Percentiles rank a stretch among this genome's conserved stretches.
These are phyloP conservation scores for Trichomonascaceae sp. DNA, from an alignment of 1,139 yeast species.

Conservation along the genomic window DNA sequence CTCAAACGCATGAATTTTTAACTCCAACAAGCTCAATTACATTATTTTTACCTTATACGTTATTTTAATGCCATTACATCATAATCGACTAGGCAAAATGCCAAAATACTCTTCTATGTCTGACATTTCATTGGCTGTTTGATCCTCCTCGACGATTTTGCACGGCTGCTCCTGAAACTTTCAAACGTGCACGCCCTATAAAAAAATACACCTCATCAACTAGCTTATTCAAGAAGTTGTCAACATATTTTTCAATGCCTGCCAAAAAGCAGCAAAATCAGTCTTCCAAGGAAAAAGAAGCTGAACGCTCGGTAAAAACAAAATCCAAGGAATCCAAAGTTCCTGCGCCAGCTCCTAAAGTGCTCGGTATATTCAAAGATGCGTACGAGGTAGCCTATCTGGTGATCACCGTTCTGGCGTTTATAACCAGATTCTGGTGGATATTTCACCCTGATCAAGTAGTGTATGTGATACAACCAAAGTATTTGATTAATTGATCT, in stretches of 20 bases:
- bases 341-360: background rate
- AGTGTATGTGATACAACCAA: slow-evolving; percentile 36
- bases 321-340: background rate
- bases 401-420: slow-evolving; percentile 58
- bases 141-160: background rate
- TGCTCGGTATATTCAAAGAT: slow-evolving; percentile 7
- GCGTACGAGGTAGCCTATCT: slow-evolving; percentile 16
- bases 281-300: background rate
- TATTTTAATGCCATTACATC: background rate
- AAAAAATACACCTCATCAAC: background rate
- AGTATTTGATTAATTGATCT: background rate
- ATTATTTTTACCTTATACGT: background rate
- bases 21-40: background rate
- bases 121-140: background rate
- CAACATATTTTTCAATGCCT: background rate
- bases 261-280: background rate
- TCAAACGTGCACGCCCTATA: background rate
- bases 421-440: slow-evolving; percentile 62
- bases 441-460: slow-evolving; percentile 76
- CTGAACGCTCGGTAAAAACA: background rate
- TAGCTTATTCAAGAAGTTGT: background rate
- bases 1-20: background rate
- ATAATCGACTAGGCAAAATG: background rate
- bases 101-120: background rate
- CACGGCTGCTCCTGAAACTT: background rate